Evolutionary conservation across 768 basidiomycete genomes (phyloP), one percentile per base, ranked within the genome.

Genomic region (Coprinopsis marcescibilis): DNA sequence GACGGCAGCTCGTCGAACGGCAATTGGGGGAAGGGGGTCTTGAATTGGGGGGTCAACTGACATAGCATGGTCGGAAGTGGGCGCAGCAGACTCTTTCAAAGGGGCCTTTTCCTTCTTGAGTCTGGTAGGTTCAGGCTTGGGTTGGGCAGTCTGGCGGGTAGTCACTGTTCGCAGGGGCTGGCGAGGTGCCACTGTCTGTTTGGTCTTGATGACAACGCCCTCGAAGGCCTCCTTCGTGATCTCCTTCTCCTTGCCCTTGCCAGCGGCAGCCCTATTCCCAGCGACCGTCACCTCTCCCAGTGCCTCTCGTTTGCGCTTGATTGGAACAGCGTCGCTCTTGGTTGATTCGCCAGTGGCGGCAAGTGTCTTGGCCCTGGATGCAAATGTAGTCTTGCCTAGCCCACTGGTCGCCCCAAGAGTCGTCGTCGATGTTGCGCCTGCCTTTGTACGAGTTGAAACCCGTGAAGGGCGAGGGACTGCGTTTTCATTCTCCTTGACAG

Each of bases 221-320:
- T 85, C 84, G 46, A 79, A 77, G 43, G 72, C 78, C 52, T 75
- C 69, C 56, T 77, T 70, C 20, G 48, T 68, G 25, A 66, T 68
- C 56, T 68, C 74, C 65, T 83, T 85, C 45, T 75, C 77, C 65
- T 83, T 85, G 41, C 73, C 76, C 67, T 88, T 88, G 43, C 73
- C 76, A 57, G 73, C 72, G 35, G 58, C 54, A 23, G 61, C 62
- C 56, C 77, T 80, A 56, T 81, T 80, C 52, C 61, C 66, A 17
- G 67, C 59, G 12, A 64, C 68, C 6, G 80, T 75, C 34, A 89
- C 83, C 62, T 91, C 89, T 25, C 80, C 82, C 21, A 91, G 70
- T 0, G 87, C 87, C 42, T 84, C 83, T 34, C 89, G 83, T 63
- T 90, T 90, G 52, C 89, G 76, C 63, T 89, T 89, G 42, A 76